Conservation (phyloP, 148 eudicot genomes). For the Camellia lanceoleosa region DNA sequence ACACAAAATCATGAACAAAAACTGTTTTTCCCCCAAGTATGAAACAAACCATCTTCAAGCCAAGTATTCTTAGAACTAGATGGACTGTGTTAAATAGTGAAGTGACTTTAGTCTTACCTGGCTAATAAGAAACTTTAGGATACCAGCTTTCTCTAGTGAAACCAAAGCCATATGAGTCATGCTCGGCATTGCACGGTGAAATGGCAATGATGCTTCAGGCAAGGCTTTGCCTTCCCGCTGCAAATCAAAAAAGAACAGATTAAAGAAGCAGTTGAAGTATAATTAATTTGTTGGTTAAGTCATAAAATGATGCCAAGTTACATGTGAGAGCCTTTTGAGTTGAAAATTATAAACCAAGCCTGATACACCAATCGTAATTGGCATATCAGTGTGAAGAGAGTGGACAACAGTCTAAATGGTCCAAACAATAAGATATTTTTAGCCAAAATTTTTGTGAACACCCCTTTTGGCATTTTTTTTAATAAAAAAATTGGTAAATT, state of each 20-base stretch:
- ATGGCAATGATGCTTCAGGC: constrained; percentile 71
- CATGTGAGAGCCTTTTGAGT: background rate
- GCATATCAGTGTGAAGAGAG: background rate
- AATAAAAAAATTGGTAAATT: background rate
- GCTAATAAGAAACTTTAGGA: constrained; percentile 87
- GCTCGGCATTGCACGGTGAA: constrained; percentile 93
- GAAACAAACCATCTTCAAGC: background rate
- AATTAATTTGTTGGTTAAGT: background rate
- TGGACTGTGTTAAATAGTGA: background rate
- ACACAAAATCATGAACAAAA: background rate
- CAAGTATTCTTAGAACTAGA: background rate
- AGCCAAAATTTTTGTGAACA: background rate
- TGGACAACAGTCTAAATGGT: background rate
- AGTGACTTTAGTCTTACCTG: constrained; percentile 43
- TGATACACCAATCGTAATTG: background rate
- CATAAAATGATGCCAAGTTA: background rate
- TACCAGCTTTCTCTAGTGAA: constrained; percentile 75
- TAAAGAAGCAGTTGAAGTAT: background rate
- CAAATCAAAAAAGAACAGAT: constrained; percentile 26
- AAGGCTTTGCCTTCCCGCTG: constrained; percentile 46
- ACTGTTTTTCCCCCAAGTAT: background rate
- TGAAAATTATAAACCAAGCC: background rate
- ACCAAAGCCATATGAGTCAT: constrained; percentile 95
- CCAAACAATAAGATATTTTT: background rate
- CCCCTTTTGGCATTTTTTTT: no score